Conservation (phyloP, 805 yeast genomes). For the Candida schatavii region DNA sequence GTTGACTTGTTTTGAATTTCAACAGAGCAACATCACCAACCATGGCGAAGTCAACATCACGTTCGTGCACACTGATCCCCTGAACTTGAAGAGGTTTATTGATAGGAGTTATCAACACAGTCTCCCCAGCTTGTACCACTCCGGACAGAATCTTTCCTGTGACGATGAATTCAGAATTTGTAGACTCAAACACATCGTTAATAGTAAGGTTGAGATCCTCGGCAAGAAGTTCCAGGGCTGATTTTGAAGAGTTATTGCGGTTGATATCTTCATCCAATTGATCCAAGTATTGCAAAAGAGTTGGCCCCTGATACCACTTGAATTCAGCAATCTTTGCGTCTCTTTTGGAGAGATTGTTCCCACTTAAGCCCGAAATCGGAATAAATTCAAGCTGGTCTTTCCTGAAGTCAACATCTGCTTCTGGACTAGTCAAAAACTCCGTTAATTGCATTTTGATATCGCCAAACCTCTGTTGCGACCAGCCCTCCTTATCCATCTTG, state of each 20-base stretch:
- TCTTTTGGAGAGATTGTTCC: constrained; percentile 58
- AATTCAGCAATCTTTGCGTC: constrained; percentile 28
- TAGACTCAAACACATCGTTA: constrained; percentile 54
- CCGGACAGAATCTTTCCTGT: constrained; percentile 72
- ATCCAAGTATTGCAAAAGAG: constrained; percentile 42
- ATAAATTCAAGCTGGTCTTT: constrained; percentile 45
- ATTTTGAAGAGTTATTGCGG: neutral
- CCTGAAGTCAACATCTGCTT: constrained; percentile 50
- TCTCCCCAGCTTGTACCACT: constrained; percentile 65
- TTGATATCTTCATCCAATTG: constrained; percentile 17
- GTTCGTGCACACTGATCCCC: constrained; percentile 27
- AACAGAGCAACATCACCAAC: constrained; percentile 64
- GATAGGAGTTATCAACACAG: constrained; percentile 55
- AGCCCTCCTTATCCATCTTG: constrained; percentile 63
- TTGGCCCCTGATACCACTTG: constrained; percentile 49
- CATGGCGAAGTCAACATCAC: constrained; percentile 46
- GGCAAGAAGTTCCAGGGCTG: constrained; percentile 11
- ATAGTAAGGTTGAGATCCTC: constrained; percentile 42
- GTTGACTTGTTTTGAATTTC: constrained; percentile 42
- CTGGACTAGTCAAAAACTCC: constrained; percentile 42
- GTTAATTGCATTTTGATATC: constrained; percentile 48
- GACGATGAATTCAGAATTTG: constrained; percentile 49
- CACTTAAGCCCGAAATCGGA: constrained; percentile 69
- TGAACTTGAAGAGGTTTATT: constrained; percentile 44
- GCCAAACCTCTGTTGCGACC: constrained; percentile 53